A percentile compares a stretch with the other conserved stretches of the same genome.
Conservation (phyloP, 352 stramenopile genomes). For the Phytophthora nicotianae region DNA sequence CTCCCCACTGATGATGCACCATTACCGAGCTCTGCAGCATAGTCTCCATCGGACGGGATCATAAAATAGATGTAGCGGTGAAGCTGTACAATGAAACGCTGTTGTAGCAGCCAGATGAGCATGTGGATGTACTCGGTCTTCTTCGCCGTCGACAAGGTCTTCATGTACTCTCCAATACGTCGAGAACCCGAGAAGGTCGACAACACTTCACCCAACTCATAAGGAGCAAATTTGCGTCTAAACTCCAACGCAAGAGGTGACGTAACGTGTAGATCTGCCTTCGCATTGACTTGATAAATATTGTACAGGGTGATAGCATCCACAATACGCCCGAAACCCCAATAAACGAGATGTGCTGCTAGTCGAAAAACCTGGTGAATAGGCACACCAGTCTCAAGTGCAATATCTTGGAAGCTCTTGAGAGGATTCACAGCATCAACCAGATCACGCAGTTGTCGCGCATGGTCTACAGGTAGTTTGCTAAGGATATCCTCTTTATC, state of each 20-base stretch:
- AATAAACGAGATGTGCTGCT: constrained; percentile 84
- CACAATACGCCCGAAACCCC: constrained; percentile 79
- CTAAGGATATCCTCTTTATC: constrained; percentile 71
- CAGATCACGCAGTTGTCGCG: constrained; percentile 74
- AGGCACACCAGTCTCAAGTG: constrained; percentile 74
- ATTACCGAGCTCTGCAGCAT: constrained; percentile 35
- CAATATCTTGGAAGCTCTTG: constrained; percentile 86
- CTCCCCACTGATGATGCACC: constrained; percentile 26
- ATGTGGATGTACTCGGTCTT: constrained; percentile 90
- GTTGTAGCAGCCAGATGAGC: constrained; percentile 87
- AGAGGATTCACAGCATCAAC: constrained; percentile 81
- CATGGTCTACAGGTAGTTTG: constrained; percentile 73
- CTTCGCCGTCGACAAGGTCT: constrained; percentile 60
- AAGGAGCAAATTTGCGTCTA: constrained; percentile 67
- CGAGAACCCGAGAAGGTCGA: constrained; percentile 73
- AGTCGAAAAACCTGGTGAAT: constrained; percentile 87
- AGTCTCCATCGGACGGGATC: constrained; percentile 71
- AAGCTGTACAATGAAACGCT: constrained; percentile 83
- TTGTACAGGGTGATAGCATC: constrained; percentile 88
- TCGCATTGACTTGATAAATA: constrained; percentile 81
- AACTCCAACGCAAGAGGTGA: constrained; percentile 74
- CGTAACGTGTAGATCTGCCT: constrained; percentile 52
- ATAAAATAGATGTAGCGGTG: constrained; percentile 91
- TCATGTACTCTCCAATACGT: constrained; percentile 82
- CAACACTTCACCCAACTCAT: constrained; percentile 76